Percentiles rank a stretch among this genome's conserved stretches.
Evolutionary conservation across 2,329 filamentous ascomycete species (phyloP).

Genomic region (Cercospora nicotianae): DNA sequence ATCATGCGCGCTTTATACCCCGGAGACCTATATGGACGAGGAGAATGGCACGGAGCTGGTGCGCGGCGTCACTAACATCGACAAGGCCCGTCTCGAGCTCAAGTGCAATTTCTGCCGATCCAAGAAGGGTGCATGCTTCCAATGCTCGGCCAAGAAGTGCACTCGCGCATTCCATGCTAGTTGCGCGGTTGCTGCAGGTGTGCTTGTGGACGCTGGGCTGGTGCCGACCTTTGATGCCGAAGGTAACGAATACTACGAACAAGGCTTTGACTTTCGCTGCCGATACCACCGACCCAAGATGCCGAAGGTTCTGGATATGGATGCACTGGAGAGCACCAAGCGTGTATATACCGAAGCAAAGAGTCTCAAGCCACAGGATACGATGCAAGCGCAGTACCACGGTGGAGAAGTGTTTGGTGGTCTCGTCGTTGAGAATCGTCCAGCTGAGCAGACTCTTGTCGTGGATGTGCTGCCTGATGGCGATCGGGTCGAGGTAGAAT

Average conservation of each 20-base stretch:
- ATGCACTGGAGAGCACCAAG: slow-evolving; percentile 68
- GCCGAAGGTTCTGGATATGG: slow-evolving; percentile 61
- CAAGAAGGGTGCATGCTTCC: slow-evolving; percentile 93
- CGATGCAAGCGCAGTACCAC: slow-evolving; percentile 83
- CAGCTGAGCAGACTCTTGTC: slow-evolving; percentile 71
- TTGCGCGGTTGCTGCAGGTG: slow-evolving; percentile 86
- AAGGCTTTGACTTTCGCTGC: slow-evolving; percentile 90
- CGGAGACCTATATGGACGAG: slow-evolving; percentile 82
- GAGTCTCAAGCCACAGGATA: slow-evolving; percentile 67
- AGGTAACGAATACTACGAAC: slow-evolving; percentile 86
- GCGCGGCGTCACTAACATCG: slow-evolving; percentile 75
- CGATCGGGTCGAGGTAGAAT: slow-evolving; percentile 75
- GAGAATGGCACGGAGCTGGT: slow-evolving; percentile 70
- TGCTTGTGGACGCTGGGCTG: slow-evolving; percentile 83
- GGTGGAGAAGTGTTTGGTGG: slow-evolving; percentile 89
- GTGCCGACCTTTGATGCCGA: slow-evolving; percentile 87
- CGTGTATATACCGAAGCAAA: slow-evolving; percentile 68
- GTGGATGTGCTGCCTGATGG: slow-evolving; percentile 82
- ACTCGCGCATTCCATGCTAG: slow-evolving; percentile 91
- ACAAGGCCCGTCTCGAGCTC: slow-evolving; percentile 82
- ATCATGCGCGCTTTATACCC: slow-evolving; percentile 85
- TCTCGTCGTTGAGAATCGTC: slow-evolving; percentile 78
- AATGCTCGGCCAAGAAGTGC: slow-evolving; percentile 94
- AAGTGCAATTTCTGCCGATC: slow-evolving; percentile 95
- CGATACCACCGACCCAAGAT: slow-evolving; percentile 90